Base-by-base conservation (phyloP, 2,329 filamentous ascomycete species). In the Exophiala dermatitidis region DNA sequence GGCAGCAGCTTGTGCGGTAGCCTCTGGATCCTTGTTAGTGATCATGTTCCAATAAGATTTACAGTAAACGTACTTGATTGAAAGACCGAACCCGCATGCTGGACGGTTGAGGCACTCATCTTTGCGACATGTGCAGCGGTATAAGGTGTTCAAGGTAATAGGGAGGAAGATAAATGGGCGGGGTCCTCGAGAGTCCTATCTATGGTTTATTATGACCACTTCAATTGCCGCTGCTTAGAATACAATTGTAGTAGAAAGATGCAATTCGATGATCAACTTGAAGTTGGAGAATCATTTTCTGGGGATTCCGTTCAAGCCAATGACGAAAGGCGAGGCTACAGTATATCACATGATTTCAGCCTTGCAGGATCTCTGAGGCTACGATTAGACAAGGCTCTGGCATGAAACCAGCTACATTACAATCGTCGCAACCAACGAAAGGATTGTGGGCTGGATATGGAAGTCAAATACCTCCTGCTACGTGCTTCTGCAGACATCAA, bases 41-140 rank as follows among this genome's bases (percentile, higher is more conserved):
- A 42, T 12, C 37, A 4, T 33, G n/a, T 5, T 10, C n/a, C 8
- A 10, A 6, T 4, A 30, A 37, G 8, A 1, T 26, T 7, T 32
- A 47, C 31, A 19, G n/a, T 5, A 41, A 28, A 9, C 37, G 33
- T 49, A 49, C 47, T 42, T 42, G 47, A 36, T 9, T 42, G 37
- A 28, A 40, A 52, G 34, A 45, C 53, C 49, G 33, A 46, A 32
- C 32, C 48, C 48, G 43, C 53, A 55, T 55, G 3, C 29, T 44
- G 53, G 30, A 8, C 40, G 12, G 12, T 44, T 41, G 45, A 43
- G 3, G 7, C 34, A 37, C 9, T 55, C 53, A 55, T 55, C 29
- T 50, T 52, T 31, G 50, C 51, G 29, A 45, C 42, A 32, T 41
- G 28, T 28, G 38, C 4, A 34, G 38, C 6, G 6, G n/a, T 41